These are phyloP conservation scores for Juncus effusus DNA, from an alignment of 176 grass and related monocot genomes.

Conservation along the genomic window DNA sequence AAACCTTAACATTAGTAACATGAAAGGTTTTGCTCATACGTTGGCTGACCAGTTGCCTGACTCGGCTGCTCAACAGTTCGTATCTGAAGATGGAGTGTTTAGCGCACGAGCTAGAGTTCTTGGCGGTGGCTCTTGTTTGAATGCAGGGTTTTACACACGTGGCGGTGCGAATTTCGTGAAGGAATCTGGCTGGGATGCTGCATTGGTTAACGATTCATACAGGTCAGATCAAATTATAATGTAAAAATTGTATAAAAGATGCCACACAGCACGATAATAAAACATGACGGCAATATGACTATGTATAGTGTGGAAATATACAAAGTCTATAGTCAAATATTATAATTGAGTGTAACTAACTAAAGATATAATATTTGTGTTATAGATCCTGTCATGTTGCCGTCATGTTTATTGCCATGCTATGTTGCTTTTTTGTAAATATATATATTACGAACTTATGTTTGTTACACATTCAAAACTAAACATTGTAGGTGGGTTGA, in stretches of 20 bases:
- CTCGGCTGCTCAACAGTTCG: constrained; percentile 71
- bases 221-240: constrained; percentile 14
- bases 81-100: constrained; percentile 79
- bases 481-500: constrained; percentile 48
- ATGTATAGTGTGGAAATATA: too few species aligned
- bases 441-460: too few species aligned
- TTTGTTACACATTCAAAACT: too few species aligned
- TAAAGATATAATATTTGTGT: too few species aligned
- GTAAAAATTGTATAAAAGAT: background rate
- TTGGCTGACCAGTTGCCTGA: constrained; percentile 55
- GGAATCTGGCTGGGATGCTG: constrained; percentile 38
- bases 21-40: constrained; percentile 49
- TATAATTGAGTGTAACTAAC: too few species aligned
- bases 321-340: too few species aligned
- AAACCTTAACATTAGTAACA: constrained; percentile 54
- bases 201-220: constrained; percentile 52
- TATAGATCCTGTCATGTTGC: too few species aligned
- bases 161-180: constrained; percentile 39
- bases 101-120: constrained; percentile 71
- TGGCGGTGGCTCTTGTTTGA: constrained; percentile 82
- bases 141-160: constrained; percentile 90
- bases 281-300: too few species aligned
- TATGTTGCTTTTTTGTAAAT: too few species aligned
- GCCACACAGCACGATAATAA: too few species aligned
- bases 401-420: too few species aligned